Conservation (phyloP, 1,284 basidiomycete species). For the Fereydounia khargensis region DNA sequence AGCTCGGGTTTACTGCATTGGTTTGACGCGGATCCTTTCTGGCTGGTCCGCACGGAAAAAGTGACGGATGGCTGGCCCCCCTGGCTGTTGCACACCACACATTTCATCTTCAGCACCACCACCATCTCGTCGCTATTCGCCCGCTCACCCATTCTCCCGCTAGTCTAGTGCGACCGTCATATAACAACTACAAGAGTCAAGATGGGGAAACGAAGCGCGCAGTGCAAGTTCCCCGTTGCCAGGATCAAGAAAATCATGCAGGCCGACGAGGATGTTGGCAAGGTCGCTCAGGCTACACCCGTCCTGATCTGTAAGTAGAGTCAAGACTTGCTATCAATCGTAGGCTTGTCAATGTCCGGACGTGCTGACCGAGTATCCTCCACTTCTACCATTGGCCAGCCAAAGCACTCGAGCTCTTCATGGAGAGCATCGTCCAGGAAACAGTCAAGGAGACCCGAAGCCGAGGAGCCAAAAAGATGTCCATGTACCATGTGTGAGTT, state of each 20-base stretch:
- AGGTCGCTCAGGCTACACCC: conserved; percentile 94
- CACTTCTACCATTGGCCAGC: conserved; percentile 63
- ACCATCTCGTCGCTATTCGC: no score
- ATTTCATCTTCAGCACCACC: no score
- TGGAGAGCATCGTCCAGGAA: conserved; percentile 80
- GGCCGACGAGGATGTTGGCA: conserved; percentile 98
- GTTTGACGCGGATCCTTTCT: no score
- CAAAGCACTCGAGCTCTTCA: conserved; percentile 92
- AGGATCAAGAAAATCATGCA: conserved; percentile 99
- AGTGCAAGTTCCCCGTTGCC: conserved; percentile 62
- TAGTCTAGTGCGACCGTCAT: no score
- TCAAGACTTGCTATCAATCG: no score
- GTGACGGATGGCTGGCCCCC: no score
- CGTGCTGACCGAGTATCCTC: conserved; percentile 1
- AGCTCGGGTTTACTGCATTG: no score
- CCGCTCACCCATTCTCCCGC: no score
- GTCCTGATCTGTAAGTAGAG: conserved; percentile 92
- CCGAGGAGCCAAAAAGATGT: conserved; percentile 83
- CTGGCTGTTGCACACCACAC: no score
- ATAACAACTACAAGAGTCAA: no score
- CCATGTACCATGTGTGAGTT: conserved; percentile 89
- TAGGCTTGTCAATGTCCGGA: conserved; percentile 1
- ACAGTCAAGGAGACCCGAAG: conserved; percentile 76
- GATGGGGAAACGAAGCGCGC: conserved; percentile 50
- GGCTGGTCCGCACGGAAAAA: no score